Evolutionary conservation across 495 filamentous ascomycete species (phyloP), one percentile per base, ranked within the genome.

Genomic region (Penicillium steckii): DNA sequence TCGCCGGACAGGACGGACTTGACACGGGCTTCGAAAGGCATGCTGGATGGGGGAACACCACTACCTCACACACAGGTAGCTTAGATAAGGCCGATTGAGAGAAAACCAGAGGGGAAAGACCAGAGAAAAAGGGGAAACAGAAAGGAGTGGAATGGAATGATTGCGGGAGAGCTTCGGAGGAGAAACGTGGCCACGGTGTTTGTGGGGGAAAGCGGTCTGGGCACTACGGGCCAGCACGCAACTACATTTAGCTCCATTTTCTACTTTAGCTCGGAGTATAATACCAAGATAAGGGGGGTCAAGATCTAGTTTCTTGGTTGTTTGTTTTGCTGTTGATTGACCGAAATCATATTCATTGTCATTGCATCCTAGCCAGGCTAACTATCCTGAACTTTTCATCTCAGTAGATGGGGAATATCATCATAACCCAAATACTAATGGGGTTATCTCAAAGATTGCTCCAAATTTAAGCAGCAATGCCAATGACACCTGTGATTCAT

Each of bases 1-100:
- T 97, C 95, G 49, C 95, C 95, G 54, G 91, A 96, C 53, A 92
- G 75, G 41, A 94, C 91, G 48, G 84, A 87, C 80, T 99, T 99
- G 64, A 97, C 92, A 60, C 87, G 92, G 60, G 87, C 94, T 75
- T 81, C 77, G 48, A 77, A 60, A 66, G 71, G 65, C 74, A 77
- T 77, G 53, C 44, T 69, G 64, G 48, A 51, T 52, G 41, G 50
- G 45, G n/a, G 19, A 49, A 29, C 46, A 53, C 58, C 53, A 49
- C 52, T 57, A 63, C 53, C 43, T 55, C 50, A 50, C 21, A 50
- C 21, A 50, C 15, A 47, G 25, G 52, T 48, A 47, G 32, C 54
- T 55, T n/a, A 46, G 48, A 50, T 33, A 19, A 52, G 51, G 53
- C 25, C 25, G 41, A 53, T 40, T 24, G 30, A 45, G 3, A 46